A percentile compares a stretch with the other conserved stretches of the same genome.
phyloP scores from a whole-genome alignment of 108 stramenopile species.

The Parmales sp. region DNA sequence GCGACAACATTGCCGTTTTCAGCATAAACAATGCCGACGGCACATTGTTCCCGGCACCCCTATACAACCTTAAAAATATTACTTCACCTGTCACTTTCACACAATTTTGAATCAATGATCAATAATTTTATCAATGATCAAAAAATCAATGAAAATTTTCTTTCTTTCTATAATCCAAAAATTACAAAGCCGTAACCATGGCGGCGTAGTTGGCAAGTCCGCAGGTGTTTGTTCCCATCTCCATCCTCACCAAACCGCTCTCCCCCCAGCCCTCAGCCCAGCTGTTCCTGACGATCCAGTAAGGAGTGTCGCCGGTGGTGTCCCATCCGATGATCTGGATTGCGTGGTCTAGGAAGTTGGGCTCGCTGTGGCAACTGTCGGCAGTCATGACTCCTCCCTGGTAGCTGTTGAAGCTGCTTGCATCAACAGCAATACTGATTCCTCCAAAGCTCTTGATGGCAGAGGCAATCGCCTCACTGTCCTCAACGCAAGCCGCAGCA shows the following conservation, averaged over 20 bases:
- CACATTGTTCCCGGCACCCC: too few relatives aligned
- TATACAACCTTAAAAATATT: too few relatives aligned
- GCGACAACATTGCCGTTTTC: too few relatives aligned
- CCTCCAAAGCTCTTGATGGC: constrained; percentile 11
- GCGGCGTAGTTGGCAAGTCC: constrained; percentile 9
- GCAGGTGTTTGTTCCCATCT: constrained; percentile 13
- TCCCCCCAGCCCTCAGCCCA: constrained; percentile 18
- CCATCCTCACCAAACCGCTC: neutral
- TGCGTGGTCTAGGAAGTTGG: constrained; percentile 6
- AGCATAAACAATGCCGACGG: too few relatives aligned
- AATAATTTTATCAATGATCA: too few relatives aligned
- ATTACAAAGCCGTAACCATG: neutral
- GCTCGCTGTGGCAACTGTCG: constrained; percentile 17
- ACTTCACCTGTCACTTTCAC: too few relatives aligned
- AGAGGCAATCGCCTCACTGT: constrained; percentile 17
- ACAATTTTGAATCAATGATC: too few relatives aligned
- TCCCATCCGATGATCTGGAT: constrained; percentile 20
- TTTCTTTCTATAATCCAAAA: too few relatives aligned
- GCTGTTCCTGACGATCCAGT: constrained; percentile 45
- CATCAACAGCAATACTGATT: constrained; percentile 4
- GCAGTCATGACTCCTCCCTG: constrained; percentile 8
- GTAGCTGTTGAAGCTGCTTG: neutral
- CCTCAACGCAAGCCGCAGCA: constrained; percentile 27
- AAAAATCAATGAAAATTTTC: too few relatives aligned
- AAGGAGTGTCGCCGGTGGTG: constrained; percentile 31